Conservation (phyloP, 2,329 filamentous ascomycete genomes). For the Epichloe gansuensis region DNA sequence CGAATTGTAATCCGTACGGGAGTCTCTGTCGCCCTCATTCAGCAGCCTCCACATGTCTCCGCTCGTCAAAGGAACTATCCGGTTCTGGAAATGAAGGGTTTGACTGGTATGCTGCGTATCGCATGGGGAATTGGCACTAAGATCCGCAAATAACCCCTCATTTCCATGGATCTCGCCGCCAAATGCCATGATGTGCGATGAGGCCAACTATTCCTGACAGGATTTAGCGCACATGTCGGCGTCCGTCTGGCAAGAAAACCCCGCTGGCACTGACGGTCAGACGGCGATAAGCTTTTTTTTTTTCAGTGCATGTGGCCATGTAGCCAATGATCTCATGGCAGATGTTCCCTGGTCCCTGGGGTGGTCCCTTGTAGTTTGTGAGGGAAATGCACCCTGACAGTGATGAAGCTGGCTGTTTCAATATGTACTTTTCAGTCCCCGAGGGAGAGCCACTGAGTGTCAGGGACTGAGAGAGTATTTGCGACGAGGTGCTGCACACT, state of each 20-base stretch:
- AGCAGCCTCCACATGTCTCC: no score
- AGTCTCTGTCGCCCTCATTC: no score
- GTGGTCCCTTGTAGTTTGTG: not conserved
- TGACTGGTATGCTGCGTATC: not conserved
- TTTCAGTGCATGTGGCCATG: not conserved
- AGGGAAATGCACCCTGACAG: not conserved
- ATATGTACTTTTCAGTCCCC: no score
- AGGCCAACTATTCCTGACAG: not conserved
- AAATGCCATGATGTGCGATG: not conserved
- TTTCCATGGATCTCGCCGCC: not conserved
- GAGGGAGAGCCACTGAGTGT: no score
- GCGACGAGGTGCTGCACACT: no score
- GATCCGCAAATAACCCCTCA: not conserved
- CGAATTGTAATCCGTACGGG: no score
- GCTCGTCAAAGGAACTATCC: not conserved
- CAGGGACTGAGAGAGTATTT: no score
- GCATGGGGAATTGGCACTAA: not conserved
- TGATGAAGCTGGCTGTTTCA: not conserved
- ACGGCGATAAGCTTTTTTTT: not conserved
- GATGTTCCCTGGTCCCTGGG: not conserved
- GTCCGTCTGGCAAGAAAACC: not conserved
- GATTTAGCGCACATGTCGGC: not conserved
- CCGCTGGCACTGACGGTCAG: not conserved
- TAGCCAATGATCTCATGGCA: slow-evolving; percentile 5
- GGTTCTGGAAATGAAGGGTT: not conserved